Conservation (phyloP, 2,329 filamentous ascomycete species). For the Claviceps maximensis region DNA sequence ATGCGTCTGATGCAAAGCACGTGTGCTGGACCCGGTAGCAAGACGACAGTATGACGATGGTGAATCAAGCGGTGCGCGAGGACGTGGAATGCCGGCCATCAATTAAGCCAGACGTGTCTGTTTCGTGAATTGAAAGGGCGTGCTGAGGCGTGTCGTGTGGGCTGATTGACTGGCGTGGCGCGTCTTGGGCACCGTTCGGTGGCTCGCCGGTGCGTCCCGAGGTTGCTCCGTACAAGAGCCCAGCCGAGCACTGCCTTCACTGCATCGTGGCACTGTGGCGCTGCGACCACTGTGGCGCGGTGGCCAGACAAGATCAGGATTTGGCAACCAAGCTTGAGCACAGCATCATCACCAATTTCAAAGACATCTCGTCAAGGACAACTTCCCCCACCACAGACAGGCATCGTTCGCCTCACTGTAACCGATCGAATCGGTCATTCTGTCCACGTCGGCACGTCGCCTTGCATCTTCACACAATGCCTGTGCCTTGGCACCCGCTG, state of each 20-base stretch:
- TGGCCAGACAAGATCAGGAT: no score
- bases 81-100: slow-evolving; percentile 14
- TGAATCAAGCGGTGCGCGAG: slow-evolving; percentile 4
- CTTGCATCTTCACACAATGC: slow-evolving; percentile 12
- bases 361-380: no score
- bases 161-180: no score
- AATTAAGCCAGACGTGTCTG: slow-evolving; percentile 29
- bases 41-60: slow-evolving; percentile 1
- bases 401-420: no score
- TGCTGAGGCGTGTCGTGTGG: slow-evolving; percentile 19
- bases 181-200: no score
- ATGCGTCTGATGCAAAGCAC: neutral
- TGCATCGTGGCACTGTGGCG: no score
- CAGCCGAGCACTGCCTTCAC: no score
- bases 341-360: no score
- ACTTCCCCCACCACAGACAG: neutral
- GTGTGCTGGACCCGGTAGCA: neutral
- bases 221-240: no score
- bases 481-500: slow-evolving; percentile 14
- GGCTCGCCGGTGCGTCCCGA: neutral
- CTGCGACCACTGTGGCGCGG: no score
- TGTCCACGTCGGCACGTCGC: neutral
- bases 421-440: no score
- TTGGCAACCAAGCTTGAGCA: no score
- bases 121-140: slow-evolving; percentile 30